These are phyloP conservation scores for Rhodomyrtus tomentosa DNA, from an alignment of 345 rosid genomes.

Conservation along the genomic window DNA sequence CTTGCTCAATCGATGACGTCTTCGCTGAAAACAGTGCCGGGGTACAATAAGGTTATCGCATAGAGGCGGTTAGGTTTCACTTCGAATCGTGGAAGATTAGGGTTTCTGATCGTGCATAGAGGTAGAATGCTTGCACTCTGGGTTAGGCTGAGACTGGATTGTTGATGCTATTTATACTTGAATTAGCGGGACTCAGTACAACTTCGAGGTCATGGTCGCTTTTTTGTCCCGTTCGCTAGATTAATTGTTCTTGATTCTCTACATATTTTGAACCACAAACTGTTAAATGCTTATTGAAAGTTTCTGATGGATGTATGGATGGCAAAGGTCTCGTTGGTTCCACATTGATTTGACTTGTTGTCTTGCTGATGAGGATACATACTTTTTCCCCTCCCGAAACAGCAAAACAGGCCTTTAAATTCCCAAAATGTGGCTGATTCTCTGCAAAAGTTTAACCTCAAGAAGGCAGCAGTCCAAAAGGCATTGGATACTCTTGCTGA, in stretches of 20 bases:
- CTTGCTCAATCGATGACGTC: not conserved
- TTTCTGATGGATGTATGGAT: not conserved
- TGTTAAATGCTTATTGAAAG: not conserved
- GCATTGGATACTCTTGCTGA: constrained; percentile 81
- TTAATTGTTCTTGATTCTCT: not conserved
- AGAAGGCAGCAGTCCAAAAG: constrained; percentile 79
- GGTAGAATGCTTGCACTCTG: not conserved
- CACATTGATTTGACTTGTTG: not conserved
- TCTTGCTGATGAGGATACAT: not conserved
- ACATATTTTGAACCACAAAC: not conserved
- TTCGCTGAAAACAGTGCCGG: not conserved
- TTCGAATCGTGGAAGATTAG: not conserved
- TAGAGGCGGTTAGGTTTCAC: not conserved
- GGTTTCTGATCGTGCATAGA: not conserved
- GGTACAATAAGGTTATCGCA: not conserved
- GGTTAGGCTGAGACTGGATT: not conserved
- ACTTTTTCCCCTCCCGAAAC: not conserved
- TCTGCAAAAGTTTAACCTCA: constrained; percentile 84
- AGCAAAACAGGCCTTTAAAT: constrained; percentile 81
- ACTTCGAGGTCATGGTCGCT: not conserved
- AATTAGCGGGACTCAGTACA: not conserved
- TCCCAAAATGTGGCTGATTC: constrained; percentile 83
- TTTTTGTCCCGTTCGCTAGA: not conserved
- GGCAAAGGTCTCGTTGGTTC: not conserved
- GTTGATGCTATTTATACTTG: not conserved